Base-by-base conservation (phyloP, 768 basidiomycete genomes). In the Collybiopsis luxurians region DNA sequence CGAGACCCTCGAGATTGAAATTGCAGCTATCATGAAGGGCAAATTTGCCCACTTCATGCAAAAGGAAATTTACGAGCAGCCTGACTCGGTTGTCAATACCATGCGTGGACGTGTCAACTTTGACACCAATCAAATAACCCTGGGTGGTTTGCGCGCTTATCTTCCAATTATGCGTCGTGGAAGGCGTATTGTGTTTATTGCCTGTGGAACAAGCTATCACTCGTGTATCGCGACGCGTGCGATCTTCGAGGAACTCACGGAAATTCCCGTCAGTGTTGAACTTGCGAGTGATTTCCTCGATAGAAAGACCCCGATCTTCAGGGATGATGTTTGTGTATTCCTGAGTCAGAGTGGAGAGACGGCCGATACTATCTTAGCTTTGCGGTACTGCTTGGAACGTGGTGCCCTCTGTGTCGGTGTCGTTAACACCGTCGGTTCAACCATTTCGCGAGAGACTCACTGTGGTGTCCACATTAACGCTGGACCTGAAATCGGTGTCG, bases 11-110 rank as follows among this genome's bases (percentile, higher is more conserved):
- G 97, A 98, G 75, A 86, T 99, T 62, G 97, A 99, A 74, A 85
- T 99, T 45, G 96, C 96, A n/a, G 97, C 96, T 63, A 98, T 99
- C 77, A 98, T 98, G 97, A 99, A 99, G 82, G 97, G 97, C 69
- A 93, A 95, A 73, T 99, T 98, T 71, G 93, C 93, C 69, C 95
- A 96, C 69, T 99, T 99, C 78, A 99, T 99, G 97, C 96, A 98
- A 72, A 99, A 99, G 79, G 97, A 99, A 74, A 98, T 98, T 64
- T 98, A 94, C 79, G 92, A 98, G 69, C 96, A 98, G 72, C 96
- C 97, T 49, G 97, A 99, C 69, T 96, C 94, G 26, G 97, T 98
- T 60, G 94, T 98, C 75, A 99, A 99, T 83, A 99, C 97, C 50
- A 99, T 99, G 97, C 91, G 97, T 83, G 97, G 97, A 59, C 94